Evolutionary conservation across 345 rosid species (phyloP).

Genomic region (Jatropha curcas): DNA sequence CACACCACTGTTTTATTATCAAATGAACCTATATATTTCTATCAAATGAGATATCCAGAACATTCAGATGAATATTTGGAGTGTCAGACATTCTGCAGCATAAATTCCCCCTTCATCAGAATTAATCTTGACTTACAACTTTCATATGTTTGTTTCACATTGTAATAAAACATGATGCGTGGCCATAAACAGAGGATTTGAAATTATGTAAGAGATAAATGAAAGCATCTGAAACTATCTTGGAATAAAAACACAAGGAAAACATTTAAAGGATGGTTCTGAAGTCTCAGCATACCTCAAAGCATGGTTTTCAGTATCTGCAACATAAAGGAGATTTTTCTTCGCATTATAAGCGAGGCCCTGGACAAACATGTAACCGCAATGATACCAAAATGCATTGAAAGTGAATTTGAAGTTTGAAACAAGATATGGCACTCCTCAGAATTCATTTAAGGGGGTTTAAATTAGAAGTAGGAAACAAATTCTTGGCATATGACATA

Average conservation of each 20-base stretch:
- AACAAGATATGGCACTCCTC: constrained; percentile 3
- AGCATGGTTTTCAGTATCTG: constrained; percentile 97
- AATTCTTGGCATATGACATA: neutral
- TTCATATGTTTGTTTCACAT: neutral
- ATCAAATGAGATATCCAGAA: neutral
- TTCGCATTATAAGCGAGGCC: constrained; percentile 89
- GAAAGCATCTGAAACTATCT: constrained; percentile 4
- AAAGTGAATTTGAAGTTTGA: neutral
- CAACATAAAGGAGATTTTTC: constrained; percentile 84
- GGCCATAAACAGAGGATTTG: too few relatives aligned
- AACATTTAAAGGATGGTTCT: constrained; percentile 9
- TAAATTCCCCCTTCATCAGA: too few relatives aligned
- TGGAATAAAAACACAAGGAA: neutral
- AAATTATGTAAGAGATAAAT: neutral
- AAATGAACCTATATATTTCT: neutral
- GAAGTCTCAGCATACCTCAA: constrained; percentile 54
- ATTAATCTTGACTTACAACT: neutral
- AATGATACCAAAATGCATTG: constrained; percentile 11
- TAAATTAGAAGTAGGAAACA: neutral
- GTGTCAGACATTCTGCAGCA: too few relatives aligned
- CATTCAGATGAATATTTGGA: neutral
- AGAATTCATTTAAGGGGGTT: neutral
- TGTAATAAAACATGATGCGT: neutral
- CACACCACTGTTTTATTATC: neutral
- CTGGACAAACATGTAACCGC: constrained; percentile 43